Base-by-base conservation (phyloP, 768 basidiomycete species). In the Lentinula edodes region DNA sequence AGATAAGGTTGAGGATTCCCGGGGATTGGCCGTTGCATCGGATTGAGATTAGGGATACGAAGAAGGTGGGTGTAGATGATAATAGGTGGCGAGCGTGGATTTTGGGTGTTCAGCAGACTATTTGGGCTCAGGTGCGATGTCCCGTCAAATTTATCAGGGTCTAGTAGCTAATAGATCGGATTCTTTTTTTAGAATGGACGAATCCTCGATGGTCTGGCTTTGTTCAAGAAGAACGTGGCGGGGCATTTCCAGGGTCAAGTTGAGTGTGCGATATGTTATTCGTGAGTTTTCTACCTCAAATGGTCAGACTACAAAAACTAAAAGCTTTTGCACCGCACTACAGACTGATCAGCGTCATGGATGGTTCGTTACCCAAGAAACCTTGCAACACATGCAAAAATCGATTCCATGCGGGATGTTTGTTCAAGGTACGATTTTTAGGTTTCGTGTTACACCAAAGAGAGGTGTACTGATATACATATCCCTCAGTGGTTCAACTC, bases 261-360 rank as follows among this genome's bases (percentile, higher is more conserved):
- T 2, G 94, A 96, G 67, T 99, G 97, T 72, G 93, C 96, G 0
- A 98, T 99, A 62, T 96, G 94, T 69, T 96, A 95, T 72, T 93
- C 91, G 89, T 94, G 67, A 69, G 89, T 71, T 60, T 8, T 59
- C 45, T 0, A 32, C 9, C 15, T 52, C 18, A 41, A 23, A 32
- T 13, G 38, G 36, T 18, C 16, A 9, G 5, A 56, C 53, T 20
- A 56, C 8, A 52, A 61, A 63, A 41, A 54, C 45, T 16, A 34
- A 45, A 51, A 10, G 13, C 13, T 39, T 15, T 5, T 46, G 18
- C 45, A n/a, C 45, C 58, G 42, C 28, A 48, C 6, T 63, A 8
- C 73, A 95, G 93, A 4, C 92, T 98, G 64, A 94, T 98, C 69
- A 93, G 89, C 66, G 85, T 93, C 48, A 89, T 86, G 75, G 97